Percentiles rank a stretch among this genome's conserved stretches.
Evolutionary conservation across 2,329 filamentous ascomycete genomes (phyloP).

Genomic region (Talaromyces sp.): DNA sequence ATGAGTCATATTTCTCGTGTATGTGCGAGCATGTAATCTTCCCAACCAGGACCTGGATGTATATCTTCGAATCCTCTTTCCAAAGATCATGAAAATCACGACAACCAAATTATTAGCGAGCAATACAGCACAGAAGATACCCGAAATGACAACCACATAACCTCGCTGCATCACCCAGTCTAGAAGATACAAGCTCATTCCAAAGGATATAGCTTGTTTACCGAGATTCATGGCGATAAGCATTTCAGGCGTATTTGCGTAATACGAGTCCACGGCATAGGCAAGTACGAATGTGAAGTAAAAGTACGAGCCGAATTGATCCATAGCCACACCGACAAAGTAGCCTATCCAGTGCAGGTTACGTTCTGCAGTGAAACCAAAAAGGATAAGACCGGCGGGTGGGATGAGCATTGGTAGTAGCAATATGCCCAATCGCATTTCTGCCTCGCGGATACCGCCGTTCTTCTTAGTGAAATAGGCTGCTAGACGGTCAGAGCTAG

Average conservation of each 20-base stretch:
- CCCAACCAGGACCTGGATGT: conserved; percentile 50
- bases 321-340: conserved; percentile 50
- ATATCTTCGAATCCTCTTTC: conserved; percentile 48
- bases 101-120: conserved; percentile 50
- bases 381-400: conserved; percentile 31
- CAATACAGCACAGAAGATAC: conserved; percentile 49
- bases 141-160: conserved; percentile 52
- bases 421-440: conserved; percentile 39
- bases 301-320: conserved; percentile 52
- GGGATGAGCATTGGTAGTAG: conserved; percentile 30
- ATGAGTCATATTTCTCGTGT: conserved; percentile 20
- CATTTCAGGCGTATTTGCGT: conserved; percentile 60
- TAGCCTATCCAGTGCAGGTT: conserved; percentile 41
- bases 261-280: conserved; percentile 60
- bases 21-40: conserved; percentile 40
- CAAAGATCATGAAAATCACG: conserved; percentile 50
- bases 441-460: conserved; percentile 39
- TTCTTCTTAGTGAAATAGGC: conserved; percentile 38
- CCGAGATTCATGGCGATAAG: conserved; percentile 59
- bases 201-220: conserved; percentile 56
- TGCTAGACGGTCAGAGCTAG: conserved; percentile 39
- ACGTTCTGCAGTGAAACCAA: conserved; percentile 30
- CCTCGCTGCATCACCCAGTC: conserved; percentile 51
- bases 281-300: conserved; percentile 58
- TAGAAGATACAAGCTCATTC: conserved; percentile 50